Conservation (phyloP, 2,329 filamentous ascomycete species). For the Pseudogymnoascus sp. region DNA sequence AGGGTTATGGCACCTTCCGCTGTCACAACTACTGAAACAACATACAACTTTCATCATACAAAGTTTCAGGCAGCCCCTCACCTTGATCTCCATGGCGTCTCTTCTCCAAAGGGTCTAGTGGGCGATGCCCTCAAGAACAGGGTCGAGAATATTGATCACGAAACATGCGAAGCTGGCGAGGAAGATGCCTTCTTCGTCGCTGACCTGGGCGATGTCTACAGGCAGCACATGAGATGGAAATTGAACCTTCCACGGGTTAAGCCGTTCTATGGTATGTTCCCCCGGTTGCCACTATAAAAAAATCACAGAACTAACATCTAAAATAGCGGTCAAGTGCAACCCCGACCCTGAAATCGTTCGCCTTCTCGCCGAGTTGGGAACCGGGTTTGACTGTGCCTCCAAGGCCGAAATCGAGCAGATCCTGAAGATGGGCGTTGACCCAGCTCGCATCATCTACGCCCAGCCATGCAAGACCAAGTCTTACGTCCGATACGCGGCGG, state of each 20-base stretch:
- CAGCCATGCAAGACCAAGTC: slow-evolving; percentile 99
- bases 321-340: slow-evolving; percentile 92
- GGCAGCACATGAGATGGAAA: slow-evolving; percentile 98
- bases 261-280: slow-evolving; percentile 78
- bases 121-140: slow-evolving; percentile 78
- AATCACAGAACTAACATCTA: slow-evolving; percentile 14
- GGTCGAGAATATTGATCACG: slow-evolving; percentile 74
- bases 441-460: slow-evolving; percentile 92
- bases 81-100: slow-evolving; percentile 24
- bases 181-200: slow-evolving; percentile 98
- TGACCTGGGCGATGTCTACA: slow-evolving; percentile 96
- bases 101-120: slow-evolving; percentile 66
- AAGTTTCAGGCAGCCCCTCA: slow-evolving; percentile 25
- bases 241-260: slow-evolving; percentile 83
- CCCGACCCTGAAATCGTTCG: slow-evolving; percentile 82
- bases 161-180: slow-evolving; percentile 81
- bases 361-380: slow-evolving; percentile 79
- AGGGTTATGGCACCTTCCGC: slow-evolving; percentile 60
- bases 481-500: slow-evolving; percentile 83
- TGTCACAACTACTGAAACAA: slow-evolving; percentile 42
- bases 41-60: slow-evolving; percentile 25
- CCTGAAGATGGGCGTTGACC: slow-evolving; percentile 70
- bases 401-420: slow-evolving; percentile 95
- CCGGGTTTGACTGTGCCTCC: slow-evolving; percentile 96
- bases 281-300: slow-evolving; percentile 5